Conservation (phyloP, 257 asterid genomes). For the Ophiorrhiza pumila region DNA sequence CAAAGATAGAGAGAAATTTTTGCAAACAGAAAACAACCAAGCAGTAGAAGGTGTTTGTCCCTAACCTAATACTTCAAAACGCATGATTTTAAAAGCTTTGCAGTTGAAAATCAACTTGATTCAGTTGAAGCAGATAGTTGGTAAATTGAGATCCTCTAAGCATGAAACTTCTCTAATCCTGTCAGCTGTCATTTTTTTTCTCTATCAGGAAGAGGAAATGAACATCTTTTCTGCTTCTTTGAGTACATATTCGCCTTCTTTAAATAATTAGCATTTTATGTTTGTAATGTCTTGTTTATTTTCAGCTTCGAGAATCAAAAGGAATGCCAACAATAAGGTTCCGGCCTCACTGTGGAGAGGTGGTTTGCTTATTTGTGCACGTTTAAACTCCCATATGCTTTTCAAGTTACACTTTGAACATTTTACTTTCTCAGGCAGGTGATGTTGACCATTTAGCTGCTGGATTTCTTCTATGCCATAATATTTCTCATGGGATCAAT, state of each 20-base stretch:
- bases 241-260: not conserved
- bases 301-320: conserved; percentile 92
- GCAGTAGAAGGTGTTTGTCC: not conserved
- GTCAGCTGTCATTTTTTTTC: conserved; percentile 1
- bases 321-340: conserved; percentile 82
- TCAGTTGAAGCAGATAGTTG: not conserved
- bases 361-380: conserved; percentile 36
- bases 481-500: conserved; percentile 89
- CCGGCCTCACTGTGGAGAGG: conserved; percentile 99
- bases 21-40: too few relatives aligned
- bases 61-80: not conserved
- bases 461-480: conserved; percentile 84
- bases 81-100: not conserved
- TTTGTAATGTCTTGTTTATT: conserved; percentile 4
- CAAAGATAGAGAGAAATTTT: not conserved
- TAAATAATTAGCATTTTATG: not conserved
- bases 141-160: not conserved
- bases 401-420: not conserved
- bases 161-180: not conserved
- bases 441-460: conserved; percentile 98
- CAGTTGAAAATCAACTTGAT: not conserved
- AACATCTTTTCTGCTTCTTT: not conserved
- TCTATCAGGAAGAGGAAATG: not conserved
- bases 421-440: conserved; percentile 67
- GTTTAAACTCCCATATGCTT: not conserved